These are phyloP conservation scores for Tuber aestivum DNA, from an alignment of 495 filamentous ascomycete species.

Conservation along the genomic window DNA sequence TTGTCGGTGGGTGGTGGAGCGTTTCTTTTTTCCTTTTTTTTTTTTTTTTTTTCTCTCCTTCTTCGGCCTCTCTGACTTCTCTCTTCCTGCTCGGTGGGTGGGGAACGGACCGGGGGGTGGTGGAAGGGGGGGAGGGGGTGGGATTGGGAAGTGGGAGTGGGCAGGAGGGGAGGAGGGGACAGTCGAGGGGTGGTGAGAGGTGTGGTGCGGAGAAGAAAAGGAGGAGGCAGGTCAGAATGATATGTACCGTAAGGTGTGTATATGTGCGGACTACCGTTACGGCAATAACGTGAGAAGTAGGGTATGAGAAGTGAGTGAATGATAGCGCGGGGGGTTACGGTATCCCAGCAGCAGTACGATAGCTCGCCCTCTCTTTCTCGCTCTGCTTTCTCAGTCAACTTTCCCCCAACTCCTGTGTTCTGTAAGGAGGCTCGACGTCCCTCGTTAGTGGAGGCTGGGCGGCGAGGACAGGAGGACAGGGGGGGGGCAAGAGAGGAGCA, in stretches of 20 bases:
- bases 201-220: slow-evolving; percentile 38
- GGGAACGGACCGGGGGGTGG: slow-evolving; percentile 12
- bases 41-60: background rate
- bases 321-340: background rate
- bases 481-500: slow-evolving; percentile 19
- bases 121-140: slow-evolving; percentile 35
- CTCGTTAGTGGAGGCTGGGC: slow-evolving; percentile 33
- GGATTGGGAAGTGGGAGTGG: background rate
- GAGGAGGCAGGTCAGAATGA: slow-evolving; percentile 39
- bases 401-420: slow-evolving; percentile 14
- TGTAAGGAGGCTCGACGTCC: slow-evolving; percentile 36
- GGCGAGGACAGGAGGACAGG: slow-evolving; percentile 32
- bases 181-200: slow-evolving; percentile 35
- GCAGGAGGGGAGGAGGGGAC: slow-evolving; percentile 1
- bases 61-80: background rate
- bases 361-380: slow-evolving; percentile 16
- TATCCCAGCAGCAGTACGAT: slow-evolving; percentile 18
- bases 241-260: slow-evolving; percentile 17
- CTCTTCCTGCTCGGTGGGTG: background rate
- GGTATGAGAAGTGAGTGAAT: slow-evolving; percentile 3
- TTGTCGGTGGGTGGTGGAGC: slow-evolving; percentile 32
- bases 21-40: slow-evolving; percentile 17
- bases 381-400: slow-evolving; percentile 21
- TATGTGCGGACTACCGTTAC: background rate
- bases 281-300: slow-evolving; percentile 12